These are phyloP conservation scores for Flaveria sonorensis DNA, from an alignment of 129 eudicot genomes.

Conservation along the genomic window DNA sequence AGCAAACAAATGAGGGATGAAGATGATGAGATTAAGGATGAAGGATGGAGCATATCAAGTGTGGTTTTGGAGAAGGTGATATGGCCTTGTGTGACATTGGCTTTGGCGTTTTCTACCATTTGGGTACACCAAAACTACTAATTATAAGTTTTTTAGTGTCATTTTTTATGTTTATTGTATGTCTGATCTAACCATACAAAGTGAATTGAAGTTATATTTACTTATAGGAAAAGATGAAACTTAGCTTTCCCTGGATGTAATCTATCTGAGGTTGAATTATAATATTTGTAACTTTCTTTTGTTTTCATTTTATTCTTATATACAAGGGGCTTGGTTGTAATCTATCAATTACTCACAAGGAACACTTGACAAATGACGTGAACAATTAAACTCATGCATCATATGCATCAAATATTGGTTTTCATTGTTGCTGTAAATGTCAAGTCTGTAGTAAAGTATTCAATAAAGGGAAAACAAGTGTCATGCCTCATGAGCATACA, in stretches of 20 bases:
- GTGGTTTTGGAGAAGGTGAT: slow-evolving; percentile 49
- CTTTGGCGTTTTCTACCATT: slow-evolving; percentile 71
- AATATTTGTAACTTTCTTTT: slow-evolving; percentile 32
- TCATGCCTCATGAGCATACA: too few species aligned
- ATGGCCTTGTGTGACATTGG: slow-evolving; percentile 75
- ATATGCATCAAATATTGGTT: not conserved
- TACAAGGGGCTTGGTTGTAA: slow-evolving; percentile 16
- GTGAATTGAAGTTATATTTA: slow-evolving; percentile 35
- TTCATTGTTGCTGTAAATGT: not conserved
- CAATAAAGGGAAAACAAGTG: too few species aligned
- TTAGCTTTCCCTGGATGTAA: slow-evolving; percentile 36
- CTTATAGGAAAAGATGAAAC: slow-evolving; percentile 30
- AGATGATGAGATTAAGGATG: slow-evolving; percentile 27
- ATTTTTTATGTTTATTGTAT: slow-evolving; percentile 30
- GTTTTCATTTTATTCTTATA: not conserved
- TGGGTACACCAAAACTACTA: slow-evolving; percentile 60
- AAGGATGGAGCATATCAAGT: slow-evolving; percentile 44
- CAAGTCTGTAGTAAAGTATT: too few species aligned
- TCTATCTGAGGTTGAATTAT: slow-evolving; percentile 31
- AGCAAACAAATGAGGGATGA: slow-evolving; percentile 3
- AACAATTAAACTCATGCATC: not conserved
- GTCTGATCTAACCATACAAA: slow-evolving; percentile 34
- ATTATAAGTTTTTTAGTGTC: slow-evolving; percentile 14
- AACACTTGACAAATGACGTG: not conserved
- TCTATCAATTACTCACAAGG: not conserved